phyloP scores from a whole-genome alignment of 768 basidiomycete genomes.

The Termitomyces sp. region DNA sequence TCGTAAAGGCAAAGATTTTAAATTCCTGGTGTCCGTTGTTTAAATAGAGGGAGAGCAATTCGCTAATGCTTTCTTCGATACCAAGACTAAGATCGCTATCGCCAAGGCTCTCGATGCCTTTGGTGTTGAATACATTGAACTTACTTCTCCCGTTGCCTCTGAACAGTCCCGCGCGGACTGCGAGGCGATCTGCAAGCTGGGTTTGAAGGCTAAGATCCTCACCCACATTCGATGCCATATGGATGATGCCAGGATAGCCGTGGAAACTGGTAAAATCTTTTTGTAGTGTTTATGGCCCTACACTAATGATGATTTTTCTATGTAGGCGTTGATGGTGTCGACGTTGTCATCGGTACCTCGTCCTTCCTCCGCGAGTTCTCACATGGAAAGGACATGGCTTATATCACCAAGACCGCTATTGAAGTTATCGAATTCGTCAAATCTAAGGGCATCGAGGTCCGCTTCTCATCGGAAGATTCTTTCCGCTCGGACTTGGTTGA shows the following conservation, averaged over 20 bases:
- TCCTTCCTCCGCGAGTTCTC: conserved; percentile 99
- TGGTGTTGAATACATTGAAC: conserved; percentile 99
- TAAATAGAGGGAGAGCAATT: conserved; percentile 95
- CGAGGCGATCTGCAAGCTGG: conserved; percentile 98
- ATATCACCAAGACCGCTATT: conserved; percentile 98
- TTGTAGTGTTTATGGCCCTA: background rate
- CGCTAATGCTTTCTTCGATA: conserved; percentile 99
- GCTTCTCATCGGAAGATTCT: conserved; percentile 99
- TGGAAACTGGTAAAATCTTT: conserved; percentile 74
- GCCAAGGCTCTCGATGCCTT: conserved; percentile 97
- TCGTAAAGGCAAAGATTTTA: background rate
- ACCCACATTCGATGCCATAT: conserved; percentile 99
- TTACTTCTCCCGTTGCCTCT: conserved; percentile 96
- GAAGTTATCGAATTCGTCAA: conserved; percentile 99
- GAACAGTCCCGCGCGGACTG: conserved; percentile 93
- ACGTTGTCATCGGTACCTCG: conserved; percentile 98
- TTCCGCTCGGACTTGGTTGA: conserved; percentile 99
- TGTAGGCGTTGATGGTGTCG: conserved; percentile 94
- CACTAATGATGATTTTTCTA: conserved; percentile 4
- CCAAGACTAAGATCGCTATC: conserved; percentile 99
- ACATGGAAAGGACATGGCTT: conserved; percentile 99
- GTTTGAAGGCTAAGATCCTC: conserved; percentile 92
- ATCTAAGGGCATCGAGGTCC: conserved; percentile 98
- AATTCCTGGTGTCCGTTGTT: conserved; percentile 8
- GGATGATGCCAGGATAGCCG: conserved; percentile 98